Base-by-base conservation (phyloP, 495 filamentous ascomycete genomes). In the Penicillium pancosmium region DNA sequence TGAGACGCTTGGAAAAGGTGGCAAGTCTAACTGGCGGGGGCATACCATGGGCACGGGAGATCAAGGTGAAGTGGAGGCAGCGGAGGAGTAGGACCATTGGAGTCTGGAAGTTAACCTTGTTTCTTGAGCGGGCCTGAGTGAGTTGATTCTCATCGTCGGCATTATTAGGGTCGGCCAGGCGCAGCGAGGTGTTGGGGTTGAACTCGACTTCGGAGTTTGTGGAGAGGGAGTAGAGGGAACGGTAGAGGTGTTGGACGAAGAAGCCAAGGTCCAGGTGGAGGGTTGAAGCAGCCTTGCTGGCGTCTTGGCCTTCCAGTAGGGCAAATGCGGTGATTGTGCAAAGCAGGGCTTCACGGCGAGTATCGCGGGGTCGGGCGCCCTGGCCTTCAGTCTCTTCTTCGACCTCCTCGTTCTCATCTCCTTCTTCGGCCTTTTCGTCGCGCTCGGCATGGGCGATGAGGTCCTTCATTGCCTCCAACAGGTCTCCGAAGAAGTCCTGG, bases 241-340 rank as follows among this genome's bases (percentile, higher is more conserved):
- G 86, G 80, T 96, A 98, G 44, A 98, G 90, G 70, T 97, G 90
- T 34, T 88, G 89, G 68, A 89, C 91, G 82, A 98, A 98, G 83
- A 93, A 97, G 65, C 86, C 89, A 19, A 98, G 84, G 71, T 98
- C 95, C 33, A 98, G 86, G 61, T 91, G 87, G 3, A 97, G 84
- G 9, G 76, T 65, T 16, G 75, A 70, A 57, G 89, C 88, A 3
- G 90, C 86, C 64, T 80, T 82, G 64, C 78, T 77, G 55, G 75
- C 83, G 63, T 94, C 90, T 77, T 98, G 94, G 50, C 94, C 93
- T 62, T 91, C 86, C 50, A 98, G 83, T 1, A 98, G 84, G 10
- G 93, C 91, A 69, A 98, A 97, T 15, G 95, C 95, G 4, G 94
- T 98, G 68, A 91, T 89, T 50, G 91, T 93, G 78, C 92, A 97